Evolutionary conservation across 805 yeast genomes (phyloP).

Genomic region (Tetrapisispora nanseiensis): DNA sequence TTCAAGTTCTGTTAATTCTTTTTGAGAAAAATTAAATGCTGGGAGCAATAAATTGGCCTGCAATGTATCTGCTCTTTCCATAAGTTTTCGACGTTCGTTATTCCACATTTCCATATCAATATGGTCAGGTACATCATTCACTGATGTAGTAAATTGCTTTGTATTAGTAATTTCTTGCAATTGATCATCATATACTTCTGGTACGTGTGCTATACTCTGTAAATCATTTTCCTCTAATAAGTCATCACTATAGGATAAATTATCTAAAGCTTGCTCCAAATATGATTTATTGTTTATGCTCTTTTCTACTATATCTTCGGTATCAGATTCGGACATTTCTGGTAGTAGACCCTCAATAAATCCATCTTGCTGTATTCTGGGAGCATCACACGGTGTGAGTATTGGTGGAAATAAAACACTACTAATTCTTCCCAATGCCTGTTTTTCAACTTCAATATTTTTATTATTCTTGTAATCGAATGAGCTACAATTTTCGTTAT

Average conservation of each 20-base stretch:
- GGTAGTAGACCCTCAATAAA: neutral
- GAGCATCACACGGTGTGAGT: neutral
- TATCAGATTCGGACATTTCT: neutral
- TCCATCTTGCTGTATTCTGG: neutral
- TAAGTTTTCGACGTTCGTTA: constrained; percentile 10
- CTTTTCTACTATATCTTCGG: neutral
- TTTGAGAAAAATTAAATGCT: constrained; percentile 9
- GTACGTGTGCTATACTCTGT: constrained; percentile 16
- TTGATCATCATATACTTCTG: constrained; percentile 5
- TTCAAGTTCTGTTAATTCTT: neutral
- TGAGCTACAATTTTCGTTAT: neutral
- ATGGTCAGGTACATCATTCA: constrained; percentile 10
- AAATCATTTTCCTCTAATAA: constrained; percentile 11
- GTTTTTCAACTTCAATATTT: constrained; percentile 18
- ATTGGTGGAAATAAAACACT: constrained; percentile 26
- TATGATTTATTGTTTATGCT: neutral
- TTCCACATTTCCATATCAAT: constrained; percentile 22
- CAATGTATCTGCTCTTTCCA: constrained; percentile 11
- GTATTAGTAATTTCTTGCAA: neutral
- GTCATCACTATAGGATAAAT: constrained; percentile 1
- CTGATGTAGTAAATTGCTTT: neutral
- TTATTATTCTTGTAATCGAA: constrained; percentile 1
- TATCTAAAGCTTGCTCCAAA: neutral
- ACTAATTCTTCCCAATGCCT: constrained; percentile 24
- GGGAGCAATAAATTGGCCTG: constrained; percentile 11